These are phyloP conservation scores for Aureobasidium sp. DNA, from an alignment of 2,329 filamentous ascomycete species.

Conservation along the genomic window DNA sequence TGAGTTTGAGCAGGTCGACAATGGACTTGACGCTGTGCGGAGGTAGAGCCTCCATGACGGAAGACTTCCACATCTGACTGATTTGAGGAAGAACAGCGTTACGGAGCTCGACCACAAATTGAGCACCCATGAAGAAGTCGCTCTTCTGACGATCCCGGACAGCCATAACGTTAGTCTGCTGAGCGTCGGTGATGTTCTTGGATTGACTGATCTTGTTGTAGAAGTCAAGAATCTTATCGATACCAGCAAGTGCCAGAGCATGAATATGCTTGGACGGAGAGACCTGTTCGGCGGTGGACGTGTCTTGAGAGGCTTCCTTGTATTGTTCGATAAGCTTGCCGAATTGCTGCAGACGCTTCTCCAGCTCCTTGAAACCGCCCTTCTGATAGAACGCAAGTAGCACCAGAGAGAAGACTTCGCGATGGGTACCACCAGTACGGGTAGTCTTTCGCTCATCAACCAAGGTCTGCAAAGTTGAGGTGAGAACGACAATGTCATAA, in stretches of 20 bases:
- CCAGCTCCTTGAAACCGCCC: conserved; percentile 66
- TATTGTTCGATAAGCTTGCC: conserved; percentile 18
- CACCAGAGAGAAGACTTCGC: conserved; percentile 57
- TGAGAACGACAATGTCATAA: conserved; percentile 75
- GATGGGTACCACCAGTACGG: conserved; percentile 37
- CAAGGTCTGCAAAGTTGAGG: conserved; percentile 68
- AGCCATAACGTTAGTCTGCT: conserved; percentile 47
- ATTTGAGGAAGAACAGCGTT: conserved; percentile 70
- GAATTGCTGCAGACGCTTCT: conserved; percentile 34
- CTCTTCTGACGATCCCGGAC: conserved; percentile 48
- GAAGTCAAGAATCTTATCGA: conserved; percentile 72
- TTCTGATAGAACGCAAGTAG: conserved; percentile 79
- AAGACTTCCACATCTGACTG: conserved; percentile 74
- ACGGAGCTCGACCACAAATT: conserved; percentile 81
- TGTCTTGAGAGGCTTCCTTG: neutral
- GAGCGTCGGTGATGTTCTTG: conserved; percentile 73
- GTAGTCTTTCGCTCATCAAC: conserved; percentile 50
- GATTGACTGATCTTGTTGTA: conserved; percentile 68
- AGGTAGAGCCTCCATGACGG: conserved; percentile 71
- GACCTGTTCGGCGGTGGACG: neutral
- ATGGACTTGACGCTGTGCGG: conserved; percentile 68
- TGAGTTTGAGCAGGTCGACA: conserved; percentile 72
- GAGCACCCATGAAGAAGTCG: conserved; percentile 58
- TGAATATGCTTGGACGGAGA: conserved; percentile 9
- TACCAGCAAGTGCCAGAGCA: conserved; percentile 20